phyloP scores from a whole-genome alignment of 768 basidiomycete species.

The Suillus placidus region DNA sequence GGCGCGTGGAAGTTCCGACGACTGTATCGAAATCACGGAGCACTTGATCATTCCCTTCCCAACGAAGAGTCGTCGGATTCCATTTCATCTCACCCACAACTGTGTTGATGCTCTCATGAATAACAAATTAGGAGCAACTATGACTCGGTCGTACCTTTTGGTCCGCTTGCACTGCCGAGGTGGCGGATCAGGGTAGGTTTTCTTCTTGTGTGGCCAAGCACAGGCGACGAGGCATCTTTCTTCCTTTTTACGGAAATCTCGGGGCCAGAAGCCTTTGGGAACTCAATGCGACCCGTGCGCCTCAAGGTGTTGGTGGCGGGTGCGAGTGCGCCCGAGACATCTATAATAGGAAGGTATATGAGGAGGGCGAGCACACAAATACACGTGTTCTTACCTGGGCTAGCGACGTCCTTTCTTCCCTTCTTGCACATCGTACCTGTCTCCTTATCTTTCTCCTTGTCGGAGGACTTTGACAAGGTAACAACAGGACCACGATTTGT shows the following conservation, averaged over 20 bases:
- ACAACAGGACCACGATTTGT: slow-evolving; percentile 63
- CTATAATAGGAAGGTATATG: slow-evolving; percentile 13
- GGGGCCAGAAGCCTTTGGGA: slow-evolving; percentile 42
- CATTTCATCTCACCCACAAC: slow-evolving; percentile 97
- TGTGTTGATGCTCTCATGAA: slow-evolving; percentile 36
- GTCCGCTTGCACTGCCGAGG: slow-evolving; percentile 62
- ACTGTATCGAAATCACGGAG: slow-evolving; percentile 87
- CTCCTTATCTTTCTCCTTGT: slow-evolving; percentile 42
- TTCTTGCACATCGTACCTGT: slow-evolving; percentile 65
- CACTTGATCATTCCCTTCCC: slow-evolving; percentile 97
- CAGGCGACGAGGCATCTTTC: slow-evolving; percentile 49
- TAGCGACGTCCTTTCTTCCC: slow-evolving; percentile 49
- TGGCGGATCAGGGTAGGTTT: slow-evolving; percentile 91
- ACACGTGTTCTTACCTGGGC: slow-evolving; percentile 42
- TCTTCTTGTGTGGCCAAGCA: slow-evolving; percentile 51
- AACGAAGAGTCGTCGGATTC: slow-evolving; percentile 87
- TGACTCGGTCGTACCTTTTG: slow-evolving; percentile 64
- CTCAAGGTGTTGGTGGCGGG: slow-evolving; percentile 57
- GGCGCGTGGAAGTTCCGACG: slow-evolving; percentile 81
- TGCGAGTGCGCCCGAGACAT: slow-evolving; percentile 33
- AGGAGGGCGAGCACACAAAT: background rate
- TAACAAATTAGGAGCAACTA: slow-evolving; percentile 11
- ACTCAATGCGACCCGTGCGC: slow-evolving; percentile 60
- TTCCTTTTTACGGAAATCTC: slow-evolving; percentile 55
- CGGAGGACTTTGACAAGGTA: slow-evolving; percentile 44